These are phyloP conservation scores for Gleditsia sinensis DNA, from an alignment of 306 rosid genomes.

Conservation along the genomic window DNA sequence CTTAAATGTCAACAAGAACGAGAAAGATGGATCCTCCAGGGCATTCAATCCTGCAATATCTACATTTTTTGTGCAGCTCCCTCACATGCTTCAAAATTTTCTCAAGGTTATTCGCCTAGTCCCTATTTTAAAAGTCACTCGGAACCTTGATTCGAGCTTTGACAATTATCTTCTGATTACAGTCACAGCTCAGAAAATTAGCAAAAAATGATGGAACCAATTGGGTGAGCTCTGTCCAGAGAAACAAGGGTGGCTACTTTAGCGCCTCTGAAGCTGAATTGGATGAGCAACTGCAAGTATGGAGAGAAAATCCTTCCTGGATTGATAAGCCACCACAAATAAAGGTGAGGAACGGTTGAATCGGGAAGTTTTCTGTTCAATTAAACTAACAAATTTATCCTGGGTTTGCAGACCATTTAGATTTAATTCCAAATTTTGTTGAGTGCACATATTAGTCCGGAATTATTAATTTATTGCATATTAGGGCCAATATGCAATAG, in stretches of 20 bases:
- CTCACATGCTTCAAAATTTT: constrained; percentile 65
- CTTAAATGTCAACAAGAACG: constrained; percentile 44
- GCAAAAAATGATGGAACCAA: constrained; percentile 48
- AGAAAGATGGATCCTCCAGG: constrained; percentile 45
- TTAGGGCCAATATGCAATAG: too few species aligned
- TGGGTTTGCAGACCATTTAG: too few species aligned
- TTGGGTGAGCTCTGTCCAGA: constrained; percentile 39
- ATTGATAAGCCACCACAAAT: constrained; percentile 63
- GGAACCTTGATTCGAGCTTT: constrained; percentile 12
- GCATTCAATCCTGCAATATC: constrained; percentile 53
- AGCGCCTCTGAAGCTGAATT: constrained; percentile 65
- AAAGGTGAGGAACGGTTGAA: constrained; percentile 54
- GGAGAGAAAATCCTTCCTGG: constrained; percentile 94
- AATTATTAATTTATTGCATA: too few species aligned
- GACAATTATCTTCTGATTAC: constrained; percentile 20
- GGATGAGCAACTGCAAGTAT: constrained; percentile 78
- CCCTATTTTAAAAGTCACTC: constrained; percentile 1
- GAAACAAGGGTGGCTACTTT: constrained; percentile 35
- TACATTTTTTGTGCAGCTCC: constrained; percentile 65
- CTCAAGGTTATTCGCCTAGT: constrained; percentile 61
- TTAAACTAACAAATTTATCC: too few species aligned
- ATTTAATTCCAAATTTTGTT: too few species aligned
- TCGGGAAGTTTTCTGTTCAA: too few species aligned
- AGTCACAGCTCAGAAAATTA: constrained; percentile 72
- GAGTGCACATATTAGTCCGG: too few species aligned